These are phyloP conservation scores for Globisporangium paroecandrum DNA, from an alignment of 352 stramenopile species.

Conservation along the genomic window DNA sequence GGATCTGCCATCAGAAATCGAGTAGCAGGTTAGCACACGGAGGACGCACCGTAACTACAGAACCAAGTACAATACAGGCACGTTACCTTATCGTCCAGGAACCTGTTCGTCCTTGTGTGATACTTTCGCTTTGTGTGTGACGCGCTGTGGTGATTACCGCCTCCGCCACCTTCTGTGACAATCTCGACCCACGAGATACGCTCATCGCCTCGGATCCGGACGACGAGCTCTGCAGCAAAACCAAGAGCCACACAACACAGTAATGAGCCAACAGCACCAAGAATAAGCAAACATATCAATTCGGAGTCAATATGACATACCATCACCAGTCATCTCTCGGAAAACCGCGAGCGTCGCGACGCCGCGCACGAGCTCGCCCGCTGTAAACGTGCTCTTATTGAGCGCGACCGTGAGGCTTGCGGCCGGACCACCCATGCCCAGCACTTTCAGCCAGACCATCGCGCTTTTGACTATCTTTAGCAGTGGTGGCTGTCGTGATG, in stretches of 20 bases:
- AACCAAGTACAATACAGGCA: background rate
- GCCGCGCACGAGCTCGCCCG: slow-evolving; percentile 15
- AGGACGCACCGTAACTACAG: too few relatives aligned
- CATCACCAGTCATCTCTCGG: slow-evolving; percentile 8
- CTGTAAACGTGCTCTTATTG: slow-evolving; percentile 15
- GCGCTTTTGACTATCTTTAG: background rate
- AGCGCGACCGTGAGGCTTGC: slow-evolving; percentile 9
- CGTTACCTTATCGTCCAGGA: slow-evolving; percentile 10
- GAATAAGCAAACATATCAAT: background rate
- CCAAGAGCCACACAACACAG: background rate
- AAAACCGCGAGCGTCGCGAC: slow-evolving; percentile 10
- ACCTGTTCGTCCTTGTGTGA: slow-evolving; percentile 14
- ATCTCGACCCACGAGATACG: slow-evolving; percentile 10
- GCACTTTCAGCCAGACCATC: background rate
- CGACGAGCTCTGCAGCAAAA: slow-evolving; percentile 7
- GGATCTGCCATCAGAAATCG: slow-evolving; percentile 3
- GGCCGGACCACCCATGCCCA: background rate
- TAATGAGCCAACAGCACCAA: background rate
- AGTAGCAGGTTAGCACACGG: background rate
- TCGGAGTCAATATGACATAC: slow-evolving; percentile 5
- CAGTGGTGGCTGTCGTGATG: background rate
- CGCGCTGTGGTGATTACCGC: background rate
- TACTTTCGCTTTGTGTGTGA: slow-evolving; percentile 8
- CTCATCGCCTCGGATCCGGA: slow-evolving; percentile 13
- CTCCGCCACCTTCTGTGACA: background rate